Conservation (phyloP, 23 red algal species). For the Porphyridium purpureum region DNA sequence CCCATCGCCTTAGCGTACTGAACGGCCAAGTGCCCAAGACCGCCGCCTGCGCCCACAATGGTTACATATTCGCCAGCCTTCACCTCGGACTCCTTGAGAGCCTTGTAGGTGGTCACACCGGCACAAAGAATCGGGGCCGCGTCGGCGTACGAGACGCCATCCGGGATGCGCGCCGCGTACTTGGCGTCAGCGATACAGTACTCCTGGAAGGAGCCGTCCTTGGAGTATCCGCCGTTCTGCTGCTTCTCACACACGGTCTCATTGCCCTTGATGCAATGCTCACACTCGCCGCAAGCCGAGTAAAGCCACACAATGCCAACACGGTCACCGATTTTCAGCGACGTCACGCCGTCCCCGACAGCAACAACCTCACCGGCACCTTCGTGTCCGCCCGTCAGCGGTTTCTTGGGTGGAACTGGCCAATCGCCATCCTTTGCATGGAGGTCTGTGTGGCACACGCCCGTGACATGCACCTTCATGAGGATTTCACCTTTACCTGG, state of each 20-base stretch:
- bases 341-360: constrained; percentile 2
- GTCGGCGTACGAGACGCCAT: constrained; percentile 2
- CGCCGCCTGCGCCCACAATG: constrained; percentile 14
- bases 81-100: constrained; percentile 20
- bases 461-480: too few relatives aligned
- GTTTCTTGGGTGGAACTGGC: too few relatives aligned
- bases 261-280: constrained; percentile 1
- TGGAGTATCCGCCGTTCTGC: constrained; percentile 3
- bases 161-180: constrained; percentile 28
- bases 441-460: too few relatives aligned
- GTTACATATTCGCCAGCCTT: constrained; percentile 15
- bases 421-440: too few relatives aligned
- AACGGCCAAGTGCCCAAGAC: constrained; percentile 24
- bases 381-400: too few relatives aligned
- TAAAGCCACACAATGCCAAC: constrained; percentile 3
- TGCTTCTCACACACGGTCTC: constrained; percentile 4
- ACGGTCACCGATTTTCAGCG: constrained; percentile 1
- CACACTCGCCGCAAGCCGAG: constrained; percentile 3
- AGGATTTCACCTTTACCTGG: too few relatives aligned
- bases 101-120: constrained; percentile 21
- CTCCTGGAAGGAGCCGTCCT: constrained; percentile 4
- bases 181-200: constrained; percentile 3
- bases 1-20: constrained; percentile 29
- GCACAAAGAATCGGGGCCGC: constrained; percentile 23
- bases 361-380: too few relatives aligned